Conservation (phyloP, 495 filamentous ascomycete species). For the Talaromyces wortmannii region DNA sequence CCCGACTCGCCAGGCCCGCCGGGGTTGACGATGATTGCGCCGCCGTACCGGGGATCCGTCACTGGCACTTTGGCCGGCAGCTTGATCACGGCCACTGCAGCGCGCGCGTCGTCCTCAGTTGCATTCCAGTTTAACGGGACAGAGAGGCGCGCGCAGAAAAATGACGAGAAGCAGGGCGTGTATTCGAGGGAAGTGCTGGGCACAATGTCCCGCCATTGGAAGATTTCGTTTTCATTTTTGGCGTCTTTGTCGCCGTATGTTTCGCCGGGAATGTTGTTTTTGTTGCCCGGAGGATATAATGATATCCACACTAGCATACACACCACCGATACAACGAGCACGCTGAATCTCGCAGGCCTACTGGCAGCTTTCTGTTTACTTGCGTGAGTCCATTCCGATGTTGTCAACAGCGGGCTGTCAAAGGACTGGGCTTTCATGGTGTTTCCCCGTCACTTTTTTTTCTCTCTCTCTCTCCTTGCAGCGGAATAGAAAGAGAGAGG, state of each 20-base stretch:
- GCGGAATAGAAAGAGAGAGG: too few species aligned
- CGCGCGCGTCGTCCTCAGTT: conserved; percentile 6
- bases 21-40: conserved; percentile 30
- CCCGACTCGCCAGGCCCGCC: conserved; percentile 36
- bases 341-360: too few species aligned
- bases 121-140: conserved; percentile 34
- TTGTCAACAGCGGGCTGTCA: too few species aligned
- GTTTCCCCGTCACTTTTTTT: too few species aligned
- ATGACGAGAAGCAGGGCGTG: conserved; percentile 12
- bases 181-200: conserved; percentile 8
- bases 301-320: too few species aligned
- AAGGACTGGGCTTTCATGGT: too few species aligned
- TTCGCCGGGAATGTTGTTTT: too few species aligned
- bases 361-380: too few species aligned
- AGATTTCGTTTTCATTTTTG: background rate
- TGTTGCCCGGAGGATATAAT: too few species aligned
- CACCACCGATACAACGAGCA: too few species aligned
- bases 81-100: conserved; percentile 26
- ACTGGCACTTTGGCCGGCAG: conserved; percentile 30
- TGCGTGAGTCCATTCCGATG: too few species aligned
- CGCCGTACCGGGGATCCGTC: conserved; percentile 30
- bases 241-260: background rate
- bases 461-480: too few species aligned
- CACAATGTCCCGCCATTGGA: background rate
- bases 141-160: conserved; percentile 28